These are phyloP conservation scores for Citrus cavaleriei DNA, from an alignment of 345 rosid genomes.

Conservation along the genomic window DNA sequence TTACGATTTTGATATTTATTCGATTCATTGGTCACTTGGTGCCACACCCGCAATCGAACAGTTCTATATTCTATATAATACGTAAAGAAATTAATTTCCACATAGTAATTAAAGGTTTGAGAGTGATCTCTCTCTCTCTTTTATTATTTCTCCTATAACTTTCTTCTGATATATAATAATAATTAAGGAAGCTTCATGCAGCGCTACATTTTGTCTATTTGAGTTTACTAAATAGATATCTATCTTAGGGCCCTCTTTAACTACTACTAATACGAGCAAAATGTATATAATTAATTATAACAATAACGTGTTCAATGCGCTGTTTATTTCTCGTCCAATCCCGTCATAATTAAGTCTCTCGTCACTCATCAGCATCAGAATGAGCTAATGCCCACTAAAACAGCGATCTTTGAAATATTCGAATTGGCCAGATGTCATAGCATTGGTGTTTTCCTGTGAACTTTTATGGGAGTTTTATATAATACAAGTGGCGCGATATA, in stretches of 20 bases:
- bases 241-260: slow-evolving; percentile 1
- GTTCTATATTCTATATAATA: too few relatives aligned
- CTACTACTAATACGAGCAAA: background rate
- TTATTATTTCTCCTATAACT: background rate
- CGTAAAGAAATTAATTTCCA: background rate
- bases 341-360: background rate
- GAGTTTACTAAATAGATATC: background rate
- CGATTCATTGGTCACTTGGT: background rate
- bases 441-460: background rate
- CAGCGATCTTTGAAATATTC: slow-evolving; percentile 21
- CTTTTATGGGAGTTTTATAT: background rate
- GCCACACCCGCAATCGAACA: background rate
- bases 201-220: background rate
- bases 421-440: background rate
- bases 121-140: background rate
- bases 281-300: background rate
- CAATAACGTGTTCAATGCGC: background rate
- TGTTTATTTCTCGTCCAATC: background rate
- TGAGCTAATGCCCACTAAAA: background rate
- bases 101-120: background rate
- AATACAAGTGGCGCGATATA: background rate
- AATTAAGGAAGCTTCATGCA: slow-evolving; percentile 6
- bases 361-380: background rate
- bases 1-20: background rate
- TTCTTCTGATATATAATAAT: background rate